Base-by-base conservation (phyloP, 306 rosid species). In the Sesbania bispinosa region DNA sequence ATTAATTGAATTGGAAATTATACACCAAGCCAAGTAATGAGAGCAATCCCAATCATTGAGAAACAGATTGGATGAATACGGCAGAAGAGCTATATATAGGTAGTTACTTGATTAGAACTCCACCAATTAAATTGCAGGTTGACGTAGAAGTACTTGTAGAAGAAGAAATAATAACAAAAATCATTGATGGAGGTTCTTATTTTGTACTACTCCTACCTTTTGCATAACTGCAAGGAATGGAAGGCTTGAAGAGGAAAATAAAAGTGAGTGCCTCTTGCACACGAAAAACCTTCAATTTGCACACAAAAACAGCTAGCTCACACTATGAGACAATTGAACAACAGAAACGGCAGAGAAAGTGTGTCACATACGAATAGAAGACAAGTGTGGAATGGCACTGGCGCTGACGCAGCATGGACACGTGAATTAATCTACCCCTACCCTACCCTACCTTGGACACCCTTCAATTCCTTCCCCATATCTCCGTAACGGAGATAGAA, bases 251-350 rank as follows among this genome's bases (percentile, higher is more conserved):
- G 18, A 21, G 11, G 26, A 51, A 62, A 51, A 13, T 8, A 14
- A 52, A 9, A 52, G 21, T 5, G 13, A 38, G 45, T 69, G 21
- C 42, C 43, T 62, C 42, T 41, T 10, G 33, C 43, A 54, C 74
- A 78, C 62, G 78, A 78, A 72, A 71, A 78, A 55, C 68, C 64
- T 52, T 62, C 30, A 71, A 63, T 43, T 63, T 78, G 45, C 8
- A 54, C 62, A 45, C 27, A 9, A 45, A 71, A 63, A 43, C 68
- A 78, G 57, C 63, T 55, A 54, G 39, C 54, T 63, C 82, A 71
- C 82, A 33, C 73, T 62, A 70, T 19, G 8, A 19, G 52, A 77
- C 76, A 77, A 67, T 21, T 2, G 4, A 32, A 1, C 30, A 76
- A 45, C 41, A 21, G 9, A n/a, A 75, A 57, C 32, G 26, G 57